Conservation (phyloP, 164 flowering plant genomes). For the Malania oleifera region DNA sequence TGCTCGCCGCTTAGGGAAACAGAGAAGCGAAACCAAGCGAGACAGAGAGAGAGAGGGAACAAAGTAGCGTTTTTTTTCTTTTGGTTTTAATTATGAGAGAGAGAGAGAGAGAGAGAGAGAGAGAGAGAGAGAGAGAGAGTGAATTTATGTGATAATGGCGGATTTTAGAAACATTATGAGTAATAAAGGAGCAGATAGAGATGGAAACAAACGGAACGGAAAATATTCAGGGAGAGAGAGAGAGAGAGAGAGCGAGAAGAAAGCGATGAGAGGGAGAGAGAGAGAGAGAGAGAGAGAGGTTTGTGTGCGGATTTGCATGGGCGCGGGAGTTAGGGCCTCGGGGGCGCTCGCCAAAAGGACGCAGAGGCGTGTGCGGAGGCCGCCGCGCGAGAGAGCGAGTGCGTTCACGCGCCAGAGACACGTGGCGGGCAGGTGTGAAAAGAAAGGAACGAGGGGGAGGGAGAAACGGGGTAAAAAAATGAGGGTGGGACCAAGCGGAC, state of each 20-base stretch:
- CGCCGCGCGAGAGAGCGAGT: too few species aligned
- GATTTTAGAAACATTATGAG: not conserved
- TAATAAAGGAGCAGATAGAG: not conserved
- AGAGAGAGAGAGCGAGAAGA: not conserved
- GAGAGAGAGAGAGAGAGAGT: not conserved
- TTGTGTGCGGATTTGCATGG: constrained; percentile 13
- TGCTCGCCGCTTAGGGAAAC: too few species aligned
- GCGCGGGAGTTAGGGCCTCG: constrained; percentile 17
- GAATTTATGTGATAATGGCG: not conserved
- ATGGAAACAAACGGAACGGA: not conserved
- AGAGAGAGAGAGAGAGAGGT: not conserved
- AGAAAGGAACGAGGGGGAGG: too few species aligned
- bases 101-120: constrained; percentile 2
- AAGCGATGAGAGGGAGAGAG: not conserved
- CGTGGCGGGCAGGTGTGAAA: too few species aligned
- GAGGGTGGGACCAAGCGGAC: too few species aligned
- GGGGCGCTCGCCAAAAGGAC: too few species aligned
- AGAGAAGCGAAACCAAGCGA: too few species aligned
- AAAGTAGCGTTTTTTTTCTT: not conserved
- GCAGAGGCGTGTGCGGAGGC: too few species aligned
- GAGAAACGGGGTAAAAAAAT: too few species aligned
- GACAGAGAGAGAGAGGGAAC: not conserved
- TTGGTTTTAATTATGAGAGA: not conserved
- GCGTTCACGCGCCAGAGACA: too few species aligned
- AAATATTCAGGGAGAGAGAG: not conserved